These are phyloP conservation scores for Hymenoscyphus scutula DNA, from an alignment of 2,329 filamentous ascomycete genomes.

Conservation along the genomic window DNA sequence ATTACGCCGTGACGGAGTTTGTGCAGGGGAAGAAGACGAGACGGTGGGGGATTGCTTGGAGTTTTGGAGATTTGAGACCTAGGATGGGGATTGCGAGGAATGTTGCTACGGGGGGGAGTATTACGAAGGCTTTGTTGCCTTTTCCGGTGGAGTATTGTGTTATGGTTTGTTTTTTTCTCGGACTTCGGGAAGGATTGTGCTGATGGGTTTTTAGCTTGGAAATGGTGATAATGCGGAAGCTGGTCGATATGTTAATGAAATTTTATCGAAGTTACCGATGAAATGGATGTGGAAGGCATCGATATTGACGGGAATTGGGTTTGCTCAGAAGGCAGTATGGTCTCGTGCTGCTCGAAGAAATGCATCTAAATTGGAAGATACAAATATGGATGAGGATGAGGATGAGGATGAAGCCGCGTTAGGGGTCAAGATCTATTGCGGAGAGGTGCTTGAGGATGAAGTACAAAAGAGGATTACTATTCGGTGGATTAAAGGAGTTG, in stretches of 20 bases:
- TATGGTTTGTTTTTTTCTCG: conserved; percentile 19
- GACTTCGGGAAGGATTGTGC: background rate
- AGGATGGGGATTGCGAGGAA: conserved; percentile 42
- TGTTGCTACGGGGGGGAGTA: conserved; percentile 23
- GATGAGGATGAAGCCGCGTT: conserved; percentile 45
- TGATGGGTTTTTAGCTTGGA: conserved; percentile 11
- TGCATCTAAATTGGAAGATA: conserved; percentile 33
- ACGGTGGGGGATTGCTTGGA: conserved; percentile 89
- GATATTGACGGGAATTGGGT: conserved; percentile 29
- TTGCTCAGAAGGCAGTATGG: conserved; percentile 37
- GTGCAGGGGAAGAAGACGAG: conserved; percentile 75
- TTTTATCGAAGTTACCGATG: conserved; percentile 27
- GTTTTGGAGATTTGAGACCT: conserved; percentile 68
- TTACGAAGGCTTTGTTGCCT: conserved; percentile 51
- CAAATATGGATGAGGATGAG: conserved; percentile 33
- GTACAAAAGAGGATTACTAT: conserved; percentile 50
- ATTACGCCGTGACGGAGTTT: conserved; percentile 81
- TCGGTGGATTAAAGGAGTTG: conserved; percentile 74
- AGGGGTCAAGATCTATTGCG: conserved; percentile 57
- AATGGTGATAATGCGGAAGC: conserved; percentile 7
- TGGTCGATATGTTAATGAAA: conserved; percentile 32
- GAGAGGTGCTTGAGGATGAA: conserved; percentile 37
- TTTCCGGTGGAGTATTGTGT: conserved; percentile 50
- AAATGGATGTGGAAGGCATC: conserved; percentile 34
- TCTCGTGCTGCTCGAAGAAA: conserved; percentile 37